phyloP scores from a whole-genome alignment of 2,329 filamentous ascomycete genomes.

The Hymenoscyphus occultus region DNA sequence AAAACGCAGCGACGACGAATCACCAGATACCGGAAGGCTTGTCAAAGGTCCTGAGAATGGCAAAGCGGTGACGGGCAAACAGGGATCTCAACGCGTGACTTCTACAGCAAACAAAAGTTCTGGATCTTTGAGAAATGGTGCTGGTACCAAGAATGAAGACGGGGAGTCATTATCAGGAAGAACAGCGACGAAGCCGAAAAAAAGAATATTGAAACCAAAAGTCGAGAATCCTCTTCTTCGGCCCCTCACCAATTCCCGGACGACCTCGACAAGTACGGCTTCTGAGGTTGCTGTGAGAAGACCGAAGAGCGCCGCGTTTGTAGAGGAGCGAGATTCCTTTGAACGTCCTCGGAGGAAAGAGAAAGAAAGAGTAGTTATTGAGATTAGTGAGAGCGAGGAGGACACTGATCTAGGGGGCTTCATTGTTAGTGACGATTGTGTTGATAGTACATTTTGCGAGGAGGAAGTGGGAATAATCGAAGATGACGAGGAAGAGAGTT shows the following conservation, averaged over 20 bases:
- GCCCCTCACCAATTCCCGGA: slow-evolving; percentile 13
- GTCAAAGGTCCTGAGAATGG: not conserved
- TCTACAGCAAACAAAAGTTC: not conserved
- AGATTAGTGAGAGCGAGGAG: slow-evolving; percentile 3
- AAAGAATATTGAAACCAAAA: slow-evolving; percentile 22
- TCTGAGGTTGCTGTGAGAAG: slow-evolving; percentile 9
- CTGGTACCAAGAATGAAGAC: slow-evolving; percentile 9
- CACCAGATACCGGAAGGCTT: slow-evolving; percentile 13
- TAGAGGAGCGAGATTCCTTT: slow-evolving; percentile 1
- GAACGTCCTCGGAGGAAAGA: not conserved
- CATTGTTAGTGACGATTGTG: slow-evolving; percentile 25
- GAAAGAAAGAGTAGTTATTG: slow-evolving; percentile 1
- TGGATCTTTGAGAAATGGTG: slow-evolving; percentile 1
- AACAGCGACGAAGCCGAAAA: slow-evolving; percentile 21
- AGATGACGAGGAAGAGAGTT: slow-evolving; percentile 22
- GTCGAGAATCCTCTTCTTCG: slow-evolving; percentile 24
- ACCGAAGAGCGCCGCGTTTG: not conserved
- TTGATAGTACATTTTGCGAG: slow-evolving; percentile 26
- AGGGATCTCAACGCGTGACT: not conserved
- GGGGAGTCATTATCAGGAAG: slow-evolving; percentile 6
- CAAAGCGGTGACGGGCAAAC: not conserved
- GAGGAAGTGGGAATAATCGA: slow-evolving; percentile 15
- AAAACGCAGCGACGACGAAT: slow-evolving; percentile 21
- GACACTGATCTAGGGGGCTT: slow-evolving; percentile 32
- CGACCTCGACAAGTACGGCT: slow-evolving; percentile 8